Base-by-base conservation (phyloP, 1,139 yeast species). In the Yamadazyma taylorii region DNA sequence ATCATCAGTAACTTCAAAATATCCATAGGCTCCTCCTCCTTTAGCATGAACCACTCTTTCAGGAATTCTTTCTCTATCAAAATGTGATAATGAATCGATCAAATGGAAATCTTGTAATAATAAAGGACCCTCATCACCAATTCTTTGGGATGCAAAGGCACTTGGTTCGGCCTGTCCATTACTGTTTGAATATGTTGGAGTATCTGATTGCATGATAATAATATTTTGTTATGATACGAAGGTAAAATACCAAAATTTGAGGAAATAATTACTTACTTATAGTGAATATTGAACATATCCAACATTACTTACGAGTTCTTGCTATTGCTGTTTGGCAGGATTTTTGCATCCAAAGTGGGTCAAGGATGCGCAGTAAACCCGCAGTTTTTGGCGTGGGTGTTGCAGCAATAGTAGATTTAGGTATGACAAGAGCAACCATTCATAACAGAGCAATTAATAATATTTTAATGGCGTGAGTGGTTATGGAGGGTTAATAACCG, bases 11-110 rank as follows among this genome's bases (percentile, higher is more conserved):
- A 79, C 80, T 58, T 80, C 88, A 52, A 85, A 84, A 40, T 66
- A 70, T 47, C 90, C 88, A 55, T 69, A 79, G 31, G 90, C 89
- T 46, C 90, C 92, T 31, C 85, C 82, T 42, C 92, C 94, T 60
- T 83, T 84, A 44, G 92, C 92, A 56, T 85, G 94, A 33, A 84
- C 92, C 30, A 84, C 89, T 56, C 92, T 75, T 63, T 84, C 92
- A 22, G 92, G 90, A 42, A 84, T 78, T 55, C 90, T 71, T 63
- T 85, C 92, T 50, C 90, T 75, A 64, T 83, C 88, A 52, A 85
- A 85, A 58, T 82, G 90, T 16, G 89, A 81, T 34, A 85, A 61
- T 31, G 81, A 66, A 53, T 85, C 94, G 50, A 84, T 72, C 52
- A 84, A 63, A 60, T 81, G 81, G 61, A 78, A 77, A 57, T 85